Conservation (phyloP, 495 filamentous ascomycete genomes). For the Penicillium cinerascens region DNA sequence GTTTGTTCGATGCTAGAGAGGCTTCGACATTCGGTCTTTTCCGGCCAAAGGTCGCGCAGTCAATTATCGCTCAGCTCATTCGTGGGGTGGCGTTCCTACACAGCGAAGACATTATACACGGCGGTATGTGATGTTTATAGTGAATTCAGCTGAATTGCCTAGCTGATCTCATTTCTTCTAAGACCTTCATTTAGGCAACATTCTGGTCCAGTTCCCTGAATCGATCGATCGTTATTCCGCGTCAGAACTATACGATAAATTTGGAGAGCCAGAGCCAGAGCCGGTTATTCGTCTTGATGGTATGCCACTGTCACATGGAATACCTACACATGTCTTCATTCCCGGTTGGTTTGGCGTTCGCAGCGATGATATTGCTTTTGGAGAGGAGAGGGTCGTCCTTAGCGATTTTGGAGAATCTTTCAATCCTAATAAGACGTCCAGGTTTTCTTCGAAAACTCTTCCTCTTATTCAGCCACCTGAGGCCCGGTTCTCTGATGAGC, state of each 20-base stretch:
- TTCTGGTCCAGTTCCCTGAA: slow-evolving; percentile 19
- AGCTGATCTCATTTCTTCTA: slow-evolving; percentile 5
- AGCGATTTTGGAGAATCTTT: slow-evolving; percentile 29
- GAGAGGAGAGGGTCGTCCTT: slow-evolving; percentile 10
- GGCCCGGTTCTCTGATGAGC: slow-evolving; percentile 17
- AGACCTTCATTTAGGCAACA: slow-evolving; percentile 27
- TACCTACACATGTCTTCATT: slow-evolving; percentile 12
- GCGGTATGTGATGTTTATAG: slow-evolving; percentile 19
- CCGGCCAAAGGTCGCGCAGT: slow-evolving; percentile 20
- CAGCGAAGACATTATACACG: slow-evolving; percentile 26
- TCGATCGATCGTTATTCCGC: slow-evolving; percentile 10
- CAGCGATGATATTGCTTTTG: slow-evolving; percentile 13
- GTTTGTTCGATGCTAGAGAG: slow-evolving; percentile 26
- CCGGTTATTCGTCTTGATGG: slow-evolving; percentile 21
- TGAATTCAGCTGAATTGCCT: not conserved
- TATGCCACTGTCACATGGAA: slow-evolving; percentile 5
- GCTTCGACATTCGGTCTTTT: slow-evolving; percentile 19
- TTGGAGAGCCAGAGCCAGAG: slow-evolving; percentile 15
- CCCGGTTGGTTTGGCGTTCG: slow-evolving; percentile 18
- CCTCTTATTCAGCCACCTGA: slow-evolving; percentile 23
- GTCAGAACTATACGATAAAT: slow-evolving; percentile 18
- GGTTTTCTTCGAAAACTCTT: slow-evolving; percentile 20
- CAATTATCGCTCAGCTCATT: slow-evolving; percentile 29
- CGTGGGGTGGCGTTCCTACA: slow-evolving; percentile 29
- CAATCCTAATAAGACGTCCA: slow-evolving; percentile 7